Evolutionary conservation across 73 alveolate species (phyloP), one percentile per base, ranked within the genome.

Genomic region (Symbiodinium natans): DNA sequence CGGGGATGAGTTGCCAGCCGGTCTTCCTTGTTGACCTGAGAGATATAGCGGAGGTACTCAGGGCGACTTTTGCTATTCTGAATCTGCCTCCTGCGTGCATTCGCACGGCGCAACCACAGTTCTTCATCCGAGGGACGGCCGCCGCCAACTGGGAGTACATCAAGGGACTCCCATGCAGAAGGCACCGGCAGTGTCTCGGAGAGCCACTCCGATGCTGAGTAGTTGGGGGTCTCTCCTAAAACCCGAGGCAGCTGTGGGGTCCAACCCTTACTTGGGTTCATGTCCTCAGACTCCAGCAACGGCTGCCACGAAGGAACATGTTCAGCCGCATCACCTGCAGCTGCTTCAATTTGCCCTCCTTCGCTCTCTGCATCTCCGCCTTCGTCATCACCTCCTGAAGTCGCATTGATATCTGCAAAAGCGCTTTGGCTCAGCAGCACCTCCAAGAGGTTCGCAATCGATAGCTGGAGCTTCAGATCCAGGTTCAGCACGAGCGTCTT

Each of bases 401-500:
- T 31, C 36, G 31, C 43, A 68, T 25, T 68, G 36, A 68, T 17
- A 68, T 6, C 39, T 7, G 29, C 7, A 23, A 13, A 23, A 29
- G 10, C 85, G 9, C 21, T 29, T 31, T 29, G 42, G 27, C 36
- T 74, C 46, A 74, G 27, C 85, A 74, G 29, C 0, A 27, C 83
- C 31, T 71, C 85, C 29, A 31, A 23, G 8, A 74, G 85, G 29
- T 74, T 31, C 85, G 85, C 85, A 74, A 74, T 29, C 17, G 85
- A 74, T 29, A 74, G 13, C 85, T 74, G 85, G 46, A 74, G 85
- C 36, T 74, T 74, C 46, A 74, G 46, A 74, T 74, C 85, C 46
- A 74, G 29, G 36, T 33, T 74, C 85, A 74, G 85, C 85, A 74
- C 31, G 82, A 39, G 42, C 85, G 36, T 29, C 21, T 29, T 27